These are phyloP conservation scores for Kurtzmaniella cleridarum DNA, from an alignment of 805 yeast species.

Conservation along the genomic window DNA sequence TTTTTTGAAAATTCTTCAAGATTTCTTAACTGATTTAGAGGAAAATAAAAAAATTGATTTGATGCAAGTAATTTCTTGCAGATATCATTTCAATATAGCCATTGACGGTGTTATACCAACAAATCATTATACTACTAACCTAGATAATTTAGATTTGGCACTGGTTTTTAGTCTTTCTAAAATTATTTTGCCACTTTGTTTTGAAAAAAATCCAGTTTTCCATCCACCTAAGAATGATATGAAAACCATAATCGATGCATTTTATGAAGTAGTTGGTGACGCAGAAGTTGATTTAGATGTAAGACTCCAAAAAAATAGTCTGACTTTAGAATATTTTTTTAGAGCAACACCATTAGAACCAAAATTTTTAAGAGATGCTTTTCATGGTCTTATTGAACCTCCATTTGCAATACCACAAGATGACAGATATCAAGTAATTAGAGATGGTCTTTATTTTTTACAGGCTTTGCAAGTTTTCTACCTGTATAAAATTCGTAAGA, in stretches of 20 bases:
- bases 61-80: conserved; percentile 73
- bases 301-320: conserved; percentile 41
- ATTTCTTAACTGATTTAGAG: conserved; percentile 38
- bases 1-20: conserved; percentile 58
- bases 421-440: conserved; percentile 20
- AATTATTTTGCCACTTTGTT: conserved; percentile 52
- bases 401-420: conserved; percentile 24
- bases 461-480: conserved; percentile 66
- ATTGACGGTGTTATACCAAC: conserved; percentile 57
- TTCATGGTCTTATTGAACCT: conserved; percentile 41
- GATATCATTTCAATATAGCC: conserved; percentile 62
- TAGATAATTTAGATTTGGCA: conserved; percentile 20
- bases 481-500: conserved; percentile 64
- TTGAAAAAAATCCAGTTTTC: conserved; percentile 53
- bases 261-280: conserved; percentile 67
- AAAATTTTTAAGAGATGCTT: conserved; percentile 41
- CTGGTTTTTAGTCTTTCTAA: conserved; percentile 35
- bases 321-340: conserved; percentile 42
- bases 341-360: conserved; percentile 40
- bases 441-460: conserved; percentile 59
- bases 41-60: conserved; percentile 45
- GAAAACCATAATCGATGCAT: conserved; percentile 64
- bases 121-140: conserved; percentile 51
- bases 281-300: conserved; percentile 44
- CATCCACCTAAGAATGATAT: conserved; percentile 63